Conservation (phyloP, 2,329 filamentous ascomycete genomes). For the Magnaporthiopsis poae region DNA sequence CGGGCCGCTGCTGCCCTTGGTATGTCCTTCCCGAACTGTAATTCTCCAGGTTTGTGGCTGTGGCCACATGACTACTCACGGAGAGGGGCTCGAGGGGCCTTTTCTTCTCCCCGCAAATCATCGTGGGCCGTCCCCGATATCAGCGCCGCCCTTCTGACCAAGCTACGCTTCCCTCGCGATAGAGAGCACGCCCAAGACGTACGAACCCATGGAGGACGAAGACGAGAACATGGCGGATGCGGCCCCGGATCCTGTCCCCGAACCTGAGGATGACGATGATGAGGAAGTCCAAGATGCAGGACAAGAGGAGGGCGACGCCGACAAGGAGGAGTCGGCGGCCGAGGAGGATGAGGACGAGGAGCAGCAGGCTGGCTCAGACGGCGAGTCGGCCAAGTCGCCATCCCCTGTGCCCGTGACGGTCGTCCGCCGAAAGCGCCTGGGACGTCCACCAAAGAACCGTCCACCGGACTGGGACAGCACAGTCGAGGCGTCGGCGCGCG, state of each 20-base stretch:
- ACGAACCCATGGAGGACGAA: constrained; percentile 33
- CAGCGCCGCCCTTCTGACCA: not conserved
- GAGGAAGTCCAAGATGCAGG: constrained; percentile 21
- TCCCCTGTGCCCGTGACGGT: constrained; percentile 50
- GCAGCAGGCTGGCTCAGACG: constrained; percentile 21
- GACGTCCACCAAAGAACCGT: constrained; percentile 74
- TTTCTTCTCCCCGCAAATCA: not conserved
- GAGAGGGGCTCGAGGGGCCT: not conserved
- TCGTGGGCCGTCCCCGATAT: not conserved
- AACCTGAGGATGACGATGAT: constrained; percentile 31
- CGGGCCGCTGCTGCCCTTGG: constrained; percentile 33
- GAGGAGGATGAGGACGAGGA: constrained; percentile 24
- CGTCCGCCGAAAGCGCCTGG: constrained; percentile 67
- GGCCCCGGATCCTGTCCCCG: constrained; percentile 20
- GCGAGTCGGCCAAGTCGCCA: constrained; percentile 38
- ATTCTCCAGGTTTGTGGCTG: not conserved
- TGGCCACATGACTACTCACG: not conserved
- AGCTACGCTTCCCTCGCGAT: constrained; percentile 7
- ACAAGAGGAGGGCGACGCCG: constrained; percentile 25
- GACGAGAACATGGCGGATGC: constrained; percentile 36
- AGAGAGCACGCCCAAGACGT: constrained; percentile 39
- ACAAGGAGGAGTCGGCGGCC: constrained; percentile 29
- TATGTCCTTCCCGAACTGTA: constrained; percentile 17
- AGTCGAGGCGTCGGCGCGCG: constrained; percentile 44
- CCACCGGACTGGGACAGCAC: constrained; percentile 68